A percentile compares a stretch with the other conserved stretches of the same genome.
Conservation (phyloP, 371 early-diverging fungal species). For the Apophysomyces variabilis region DNA sequence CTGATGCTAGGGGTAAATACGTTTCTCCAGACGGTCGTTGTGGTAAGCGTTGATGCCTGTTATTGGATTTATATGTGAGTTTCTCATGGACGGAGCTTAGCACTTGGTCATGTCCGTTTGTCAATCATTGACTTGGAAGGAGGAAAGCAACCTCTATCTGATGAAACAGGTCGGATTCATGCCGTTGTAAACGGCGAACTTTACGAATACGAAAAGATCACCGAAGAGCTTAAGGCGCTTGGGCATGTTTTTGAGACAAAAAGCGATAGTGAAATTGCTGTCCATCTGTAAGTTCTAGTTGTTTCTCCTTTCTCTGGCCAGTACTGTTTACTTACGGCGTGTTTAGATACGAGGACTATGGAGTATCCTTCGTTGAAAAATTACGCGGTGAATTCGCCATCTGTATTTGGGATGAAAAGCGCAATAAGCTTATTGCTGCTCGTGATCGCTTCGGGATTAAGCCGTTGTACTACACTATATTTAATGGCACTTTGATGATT, state of each 20-base stretch:
- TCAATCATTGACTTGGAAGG: constrained; percentile 32
- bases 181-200: constrained; percentile 33
- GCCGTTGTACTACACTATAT: constrained; percentile 30
- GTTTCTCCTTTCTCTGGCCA: background rate
- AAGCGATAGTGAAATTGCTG: constrained; percentile 32
- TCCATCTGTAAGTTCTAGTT: constrained; percentile 16
- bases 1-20: constrained; percentile 27
- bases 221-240: constrained; percentile 14
- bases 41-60: constrained; percentile 12
- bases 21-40: constrained; percentile 28
- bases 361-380: constrained; percentile 21
- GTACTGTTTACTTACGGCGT: background rate
- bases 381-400: constrained; percentile 33
- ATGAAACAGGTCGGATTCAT: constrained; percentile 13
- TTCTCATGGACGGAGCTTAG: background rate
- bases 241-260: constrained; percentile 27
- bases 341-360: constrained; percentile 23
- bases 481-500: constrained; percentile 23
- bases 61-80: background rate
- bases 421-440: constrained; percentile 24
- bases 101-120: constrained; percentile 24
- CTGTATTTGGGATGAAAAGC: constrained; percentile 22
- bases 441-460: constrained; percentile 36
- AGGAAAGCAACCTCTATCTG: constrained; percentile 26
- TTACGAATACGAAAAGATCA: constrained; percentile 30